phyloP scores from a whole-genome alignment of 1,284 basidiomycete species.

The Schizophyllum amplum region DNA sequence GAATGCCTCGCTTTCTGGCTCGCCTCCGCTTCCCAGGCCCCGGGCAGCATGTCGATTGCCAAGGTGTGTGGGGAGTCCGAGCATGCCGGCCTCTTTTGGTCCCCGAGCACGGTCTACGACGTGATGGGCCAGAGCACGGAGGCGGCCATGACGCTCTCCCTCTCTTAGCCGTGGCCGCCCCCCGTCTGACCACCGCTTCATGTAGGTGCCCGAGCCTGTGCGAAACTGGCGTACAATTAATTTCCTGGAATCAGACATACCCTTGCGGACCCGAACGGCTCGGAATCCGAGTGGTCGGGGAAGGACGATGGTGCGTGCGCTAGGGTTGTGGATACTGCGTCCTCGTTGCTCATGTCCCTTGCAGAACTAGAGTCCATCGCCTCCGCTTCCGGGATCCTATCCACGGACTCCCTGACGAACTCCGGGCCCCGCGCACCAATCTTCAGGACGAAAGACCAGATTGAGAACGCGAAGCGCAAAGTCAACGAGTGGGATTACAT shows the following conservation, averaged over 20 bases:
- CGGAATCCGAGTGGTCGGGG: constrained; percentile 42
- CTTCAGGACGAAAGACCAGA: not conserved
- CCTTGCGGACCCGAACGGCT: constrained; percentile 23
- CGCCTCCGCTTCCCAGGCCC: constrained; percentile 35
- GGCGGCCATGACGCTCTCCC: constrained; percentile 26
- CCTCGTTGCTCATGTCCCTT: too few relatives aligned
- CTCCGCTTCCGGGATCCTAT: not conserved
- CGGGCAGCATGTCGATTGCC: constrained; percentile 30
- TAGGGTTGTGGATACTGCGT: not conserved
- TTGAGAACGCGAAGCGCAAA: not conserved
- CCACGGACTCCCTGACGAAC: not conserved
- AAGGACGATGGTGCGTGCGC: constrained; percentile 6
- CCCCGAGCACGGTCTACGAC: constrained; percentile 36
- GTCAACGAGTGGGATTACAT: not conserved
- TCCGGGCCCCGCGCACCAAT: not conserved
- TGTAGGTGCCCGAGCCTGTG: constrained; percentile 42
- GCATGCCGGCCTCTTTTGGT: constrained; percentile 13
- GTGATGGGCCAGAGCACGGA: constrained; percentile 26
- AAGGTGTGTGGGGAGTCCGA: constrained; percentile 30
- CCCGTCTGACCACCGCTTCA: constrained; percentile 14
- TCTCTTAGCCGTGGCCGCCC: constrained; percentile 17
- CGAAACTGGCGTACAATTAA: constrained; percentile 3
- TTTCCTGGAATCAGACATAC: not conserved
- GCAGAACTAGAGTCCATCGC: not conserved
- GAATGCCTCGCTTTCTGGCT: constrained; percentile 47